phyloP scores from a whole-genome alignment of 148 eudicot genomes.

The Polygonum maritimum region DNA sequence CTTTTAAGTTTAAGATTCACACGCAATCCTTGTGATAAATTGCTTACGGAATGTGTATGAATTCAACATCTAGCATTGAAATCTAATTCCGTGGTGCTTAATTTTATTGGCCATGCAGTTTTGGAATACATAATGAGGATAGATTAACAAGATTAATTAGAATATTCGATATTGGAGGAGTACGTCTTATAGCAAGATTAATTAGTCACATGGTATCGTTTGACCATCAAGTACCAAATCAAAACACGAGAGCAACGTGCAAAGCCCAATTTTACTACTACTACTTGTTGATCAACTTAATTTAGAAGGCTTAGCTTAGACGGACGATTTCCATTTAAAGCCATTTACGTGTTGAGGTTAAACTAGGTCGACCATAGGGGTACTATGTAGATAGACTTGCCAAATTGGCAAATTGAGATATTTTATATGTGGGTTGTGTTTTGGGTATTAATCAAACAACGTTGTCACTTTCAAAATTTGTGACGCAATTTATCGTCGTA shows the following conservation, averaged over 20 bases:
- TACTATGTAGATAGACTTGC: background rate
- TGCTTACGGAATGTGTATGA: background rate
- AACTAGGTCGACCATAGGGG: background rate
- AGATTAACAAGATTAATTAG: too few relatives aligned
- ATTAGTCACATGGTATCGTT: background rate
- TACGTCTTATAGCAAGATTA: background rate
- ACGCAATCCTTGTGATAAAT: background rate
- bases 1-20: background rate
- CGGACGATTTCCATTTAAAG: background rate
- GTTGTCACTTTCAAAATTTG: too few relatives aligned
- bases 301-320: background rate
- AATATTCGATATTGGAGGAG: background rate
- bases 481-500: too few relatives aligned
- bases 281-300: background rate
- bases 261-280: constrained; percentile 2
- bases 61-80: background rate
- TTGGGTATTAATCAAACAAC: too few relatives aligned
- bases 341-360: background rate
- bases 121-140: too few relatives aligned
- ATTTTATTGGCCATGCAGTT: too few relatives aligned
- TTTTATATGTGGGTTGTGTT: too few relatives aligned
- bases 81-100: too few relatives aligned
- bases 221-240: background rate
- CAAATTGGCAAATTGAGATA: background rate
- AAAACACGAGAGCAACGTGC: constrained; percentile 4